phyloP scores from a whole-genome alignment of 495 filamentous ascomycete species.

The Penicillium bovifimosum region DNA sequence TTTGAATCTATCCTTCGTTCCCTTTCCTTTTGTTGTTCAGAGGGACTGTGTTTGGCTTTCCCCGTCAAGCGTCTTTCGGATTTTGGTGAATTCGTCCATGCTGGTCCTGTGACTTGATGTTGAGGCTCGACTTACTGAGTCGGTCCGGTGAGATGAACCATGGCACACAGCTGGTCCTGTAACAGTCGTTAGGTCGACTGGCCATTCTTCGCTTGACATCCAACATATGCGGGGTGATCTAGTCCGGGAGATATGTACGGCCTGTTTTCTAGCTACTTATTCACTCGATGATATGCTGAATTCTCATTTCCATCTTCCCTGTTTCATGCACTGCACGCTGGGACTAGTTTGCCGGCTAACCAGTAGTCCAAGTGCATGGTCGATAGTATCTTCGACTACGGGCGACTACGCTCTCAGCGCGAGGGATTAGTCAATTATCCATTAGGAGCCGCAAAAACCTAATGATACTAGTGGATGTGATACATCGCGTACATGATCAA shows the following conservation, averaged over 20 bases:
- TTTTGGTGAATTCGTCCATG: not conserved
- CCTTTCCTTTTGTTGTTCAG: not conserved
- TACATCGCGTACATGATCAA: not conserved
- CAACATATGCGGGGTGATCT: not conserved
- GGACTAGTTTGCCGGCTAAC: not conserved
- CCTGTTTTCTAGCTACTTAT: not conserved
- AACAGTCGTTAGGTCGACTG: not conserved
- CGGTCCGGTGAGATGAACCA: not conserved
- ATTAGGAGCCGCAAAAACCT: not conserved
- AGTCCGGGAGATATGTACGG: not conserved
- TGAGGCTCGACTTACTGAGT: not conserved
- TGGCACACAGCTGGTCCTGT: constrained; percentile 4
- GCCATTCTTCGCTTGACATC: not conserved
- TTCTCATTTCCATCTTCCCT: not conserved
- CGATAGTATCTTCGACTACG: not conserved
- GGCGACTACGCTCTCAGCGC: not conserved
- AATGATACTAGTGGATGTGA: not conserved
- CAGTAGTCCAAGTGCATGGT: not conserved
- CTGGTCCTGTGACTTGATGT: not conserved
- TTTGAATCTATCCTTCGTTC: constrained; percentile 10
- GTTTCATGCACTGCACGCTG: too few relatives aligned
- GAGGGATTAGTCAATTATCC: not conserved
- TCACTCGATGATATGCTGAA: not conserved
- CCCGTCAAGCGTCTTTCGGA: not conserved
- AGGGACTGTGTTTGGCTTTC: not conserved